Base-by-base conservation (phyloP, 1,284 basidiomycete species). In the Ustilago crameri region DNA sequence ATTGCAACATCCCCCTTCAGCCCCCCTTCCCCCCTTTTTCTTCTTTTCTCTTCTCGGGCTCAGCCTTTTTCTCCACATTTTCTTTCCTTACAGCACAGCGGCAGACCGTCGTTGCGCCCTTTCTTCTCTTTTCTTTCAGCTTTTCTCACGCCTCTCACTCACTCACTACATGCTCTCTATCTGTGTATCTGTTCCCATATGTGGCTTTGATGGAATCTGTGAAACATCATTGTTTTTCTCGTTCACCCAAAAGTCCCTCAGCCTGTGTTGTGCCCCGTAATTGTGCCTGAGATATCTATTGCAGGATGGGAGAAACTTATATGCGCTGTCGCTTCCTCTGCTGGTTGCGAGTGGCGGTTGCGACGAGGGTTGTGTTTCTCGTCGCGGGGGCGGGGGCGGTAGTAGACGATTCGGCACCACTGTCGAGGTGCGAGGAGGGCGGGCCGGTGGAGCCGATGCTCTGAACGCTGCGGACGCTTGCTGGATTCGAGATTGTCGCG, bases 241-340 rank as follows among this genome's bases (percentile, higher is more conserved):
- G 12, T 37, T n/a, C n/a, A n/a, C n/a, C n/a, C n/a, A n/a, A n/a
- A n/a, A n/a, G n/a, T 34, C 24, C 47, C n/a, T 22, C 22, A 24
- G 32, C 3, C 12, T 50, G 23, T 20, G 35, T 40, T 9, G n/a
- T 27, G n/a, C 12, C 22, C n/a, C 27, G 10, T 51, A 2, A 10
- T 45, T 24, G 18, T 51, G 18, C 3, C 9, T 18, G 20, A 3
- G 9, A 20, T 40, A 9, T 37, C 30, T 3, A 37, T 20, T 3
- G 38, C 7, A 8, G 35, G 14, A 3, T 18, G 5, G 8, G 3
- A n/a, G n/a, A n/a, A n/a, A n/a, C n/a, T 37, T n/a, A 67, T 26
- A 62, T 65, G 38, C 62, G 63, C 23, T 71, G 68, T 15, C 68
- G 62, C 22, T 71, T 71, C 14, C 68, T 53, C 23, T 71, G 68